Evolutionary conservation across 768 basidiomycete species (phyloP).

Genomic region (Suillus lakei): DNA sequence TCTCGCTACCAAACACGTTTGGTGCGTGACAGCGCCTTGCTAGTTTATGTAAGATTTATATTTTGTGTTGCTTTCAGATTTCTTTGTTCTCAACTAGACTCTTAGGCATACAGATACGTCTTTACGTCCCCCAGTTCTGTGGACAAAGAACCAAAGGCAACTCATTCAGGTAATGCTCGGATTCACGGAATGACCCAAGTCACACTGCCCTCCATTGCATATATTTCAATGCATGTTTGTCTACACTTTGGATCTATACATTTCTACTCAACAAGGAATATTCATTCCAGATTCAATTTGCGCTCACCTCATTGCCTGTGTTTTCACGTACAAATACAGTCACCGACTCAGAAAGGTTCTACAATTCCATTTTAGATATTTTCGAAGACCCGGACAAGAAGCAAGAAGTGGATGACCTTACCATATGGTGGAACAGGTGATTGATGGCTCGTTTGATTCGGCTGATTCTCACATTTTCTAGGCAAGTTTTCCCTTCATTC

Average conservation of each 20-base stretch:
- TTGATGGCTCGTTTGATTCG: not conserved
- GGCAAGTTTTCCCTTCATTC: constrained; percentile 14
- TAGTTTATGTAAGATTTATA: constrained; percentile 22
- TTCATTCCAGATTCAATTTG: constrained; percentile 20
- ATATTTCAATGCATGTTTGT: constrained; percentile 24
- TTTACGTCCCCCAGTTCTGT: constrained; percentile 38
- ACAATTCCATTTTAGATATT: constrained; percentile 22
- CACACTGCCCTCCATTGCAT: constrained; percentile 23
- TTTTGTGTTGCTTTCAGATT: not conserved
- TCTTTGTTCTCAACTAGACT: not conserved
- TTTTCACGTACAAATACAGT: constrained; percentile 24
- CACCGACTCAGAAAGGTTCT: constrained; percentile 31
- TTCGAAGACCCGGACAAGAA: constrained; percentile 26
- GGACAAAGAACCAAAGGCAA: constrained; percentile 30
- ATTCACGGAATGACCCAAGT: constrained; percentile 22
- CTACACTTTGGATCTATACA: not conserved
- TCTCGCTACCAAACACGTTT: too few species aligned
- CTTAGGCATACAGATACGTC: constrained; percentile 32
- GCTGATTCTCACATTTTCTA: constrained; percentile 3
- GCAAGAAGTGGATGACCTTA: constrained; percentile 21
- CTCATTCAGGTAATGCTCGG: constrained; percentile 25
- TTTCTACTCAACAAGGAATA: not conserved
- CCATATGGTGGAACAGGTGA: constrained; percentile 26
- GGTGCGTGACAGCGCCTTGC: too few species aligned
- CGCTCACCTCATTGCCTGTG: constrained; percentile 18